Conservation (phyloP, 257 asterid genomes). For the Solanum bulbocastanum region DNA sequence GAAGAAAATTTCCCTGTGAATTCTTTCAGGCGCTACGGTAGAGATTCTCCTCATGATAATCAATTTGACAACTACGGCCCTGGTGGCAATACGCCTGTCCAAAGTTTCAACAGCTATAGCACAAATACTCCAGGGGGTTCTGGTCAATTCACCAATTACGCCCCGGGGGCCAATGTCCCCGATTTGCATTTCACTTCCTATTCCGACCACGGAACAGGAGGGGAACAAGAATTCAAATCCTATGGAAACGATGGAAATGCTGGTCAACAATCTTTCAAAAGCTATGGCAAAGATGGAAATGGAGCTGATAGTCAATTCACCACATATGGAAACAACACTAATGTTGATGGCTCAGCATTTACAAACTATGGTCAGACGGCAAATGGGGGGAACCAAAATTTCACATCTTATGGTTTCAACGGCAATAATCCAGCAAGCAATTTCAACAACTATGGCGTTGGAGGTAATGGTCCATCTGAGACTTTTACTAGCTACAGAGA, state of each 20-base stretch:
- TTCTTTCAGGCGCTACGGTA: constrained; percentile 70
- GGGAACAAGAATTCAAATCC: constrained; percentile 30
- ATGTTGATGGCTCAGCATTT: constrained; percentile 52
- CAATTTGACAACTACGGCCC: constrained; percentile 44
- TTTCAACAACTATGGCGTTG: constrained; percentile 47
- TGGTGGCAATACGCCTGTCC: constrained; percentile 31
- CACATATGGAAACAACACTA: constrained; percentile 46
- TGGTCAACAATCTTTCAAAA: constrained; percentile 48
- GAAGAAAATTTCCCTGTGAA: neutral
- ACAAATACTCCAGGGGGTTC: constrained; percentile 46
- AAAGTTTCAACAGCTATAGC: constrained; percentile 63
- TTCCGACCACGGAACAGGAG: constrained; percentile 46
- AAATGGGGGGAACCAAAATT: constrained; percentile 37
- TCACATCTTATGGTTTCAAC: constrained; percentile 39
- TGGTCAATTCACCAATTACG: constrained; percentile 46
- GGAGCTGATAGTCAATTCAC: constrained; percentile 45
- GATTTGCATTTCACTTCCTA: constrained; percentile 36
- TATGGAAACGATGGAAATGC: constrained; percentile 39
- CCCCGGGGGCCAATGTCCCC: constrained; percentile 21
- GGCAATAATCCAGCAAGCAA: constrained; percentile 43
- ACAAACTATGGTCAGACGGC: constrained; percentile 49
- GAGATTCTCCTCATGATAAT: constrained; percentile 45
- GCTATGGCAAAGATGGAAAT: constrained; percentile 64
- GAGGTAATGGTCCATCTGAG: constrained; percentile 47
- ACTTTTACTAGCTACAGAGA: constrained; percentile 53